These are phyloP conservation scores for Biancaea sappan DNA, from an alignment of 306 rosid species.

Conservation along the genomic window DNA sequence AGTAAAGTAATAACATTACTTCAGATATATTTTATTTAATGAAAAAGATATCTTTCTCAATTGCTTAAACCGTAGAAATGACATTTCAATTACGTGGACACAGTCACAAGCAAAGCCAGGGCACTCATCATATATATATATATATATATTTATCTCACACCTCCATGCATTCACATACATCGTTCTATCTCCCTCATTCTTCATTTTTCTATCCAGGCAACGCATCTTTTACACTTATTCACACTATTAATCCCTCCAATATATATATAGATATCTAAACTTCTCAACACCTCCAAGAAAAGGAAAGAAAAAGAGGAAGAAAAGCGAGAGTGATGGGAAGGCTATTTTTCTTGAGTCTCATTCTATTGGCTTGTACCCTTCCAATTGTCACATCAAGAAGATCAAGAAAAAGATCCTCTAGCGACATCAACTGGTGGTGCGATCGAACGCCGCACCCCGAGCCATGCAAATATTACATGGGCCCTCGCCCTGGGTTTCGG, in stretches of 20 bases:
- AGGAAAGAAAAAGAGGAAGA: not conserved
- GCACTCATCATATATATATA: not conserved
- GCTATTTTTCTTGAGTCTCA: slow-evolving; percentile 23
- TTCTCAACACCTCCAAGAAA: slow-evolving; percentile 28
- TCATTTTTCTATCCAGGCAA: slow-evolving; percentile 29
- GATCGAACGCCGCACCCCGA: slow-evolving; percentile 73
- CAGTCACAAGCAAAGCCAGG: slow-evolving; percentile 40
- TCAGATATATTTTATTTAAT: not conserved
- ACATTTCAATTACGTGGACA: not conserved
- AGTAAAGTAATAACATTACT: not conserved
- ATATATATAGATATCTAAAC: slow-evolving; percentile 28
- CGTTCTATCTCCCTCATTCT: slow-evolving; percentile 37
- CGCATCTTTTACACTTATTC: slow-evolving; percentile 30
- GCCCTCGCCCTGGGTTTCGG: slow-evolving; percentile 30
- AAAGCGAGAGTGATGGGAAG: slow-evolving; percentile 37
- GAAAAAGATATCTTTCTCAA: not conserved
- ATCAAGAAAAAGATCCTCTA: slow-evolving; percentile 32
- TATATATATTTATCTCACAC: slow-evolving; percentile 39
- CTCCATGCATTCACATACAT: slow-evolving; percentile 35
- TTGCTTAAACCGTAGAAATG: not conserved
- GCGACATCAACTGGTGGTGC: slow-evolving; percentile 73
- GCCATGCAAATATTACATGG: slow-evolving; percentile 60
- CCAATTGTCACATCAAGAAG: slow-evolving; percentile 44
- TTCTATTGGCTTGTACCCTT: slow-evolving; percentile 39
- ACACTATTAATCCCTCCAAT: slow-evolving; percentile 11